Evolutionary conservation across 148 eudicot genomes (phyloP), one percentile per base, ranked within the genome.

Genomic region (Amaranthus cruentus): DNA sequence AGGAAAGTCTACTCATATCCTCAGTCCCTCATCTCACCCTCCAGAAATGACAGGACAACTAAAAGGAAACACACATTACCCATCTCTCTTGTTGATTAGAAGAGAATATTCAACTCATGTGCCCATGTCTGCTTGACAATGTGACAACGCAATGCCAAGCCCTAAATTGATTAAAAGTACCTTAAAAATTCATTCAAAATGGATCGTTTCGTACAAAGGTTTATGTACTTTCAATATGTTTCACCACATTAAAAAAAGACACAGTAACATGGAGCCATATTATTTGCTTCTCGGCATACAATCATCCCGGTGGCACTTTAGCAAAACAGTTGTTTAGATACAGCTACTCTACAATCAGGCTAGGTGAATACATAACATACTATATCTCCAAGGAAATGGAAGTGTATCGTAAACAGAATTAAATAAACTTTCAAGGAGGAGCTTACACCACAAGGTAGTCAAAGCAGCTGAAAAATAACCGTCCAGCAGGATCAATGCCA

Each of bases 391-490:
- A 5, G 52, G 43, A 64, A 72, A 11, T 11, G 43, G 38, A 15
- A 53, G 9, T 64, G 64, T 43, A 48, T 47, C 11, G 57, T 47
- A 7, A 42, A 47, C 51, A 52, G 44, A 53, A 65, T 21, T 52
- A 62, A 51, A 54, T 7, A 47, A 48, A 62, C 57, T 28, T 73
- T 38, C 12, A 67, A 77, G 75, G 76, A 70, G 66, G 64, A 78
- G 80, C 99, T 92, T 92, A 96, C 99, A 92, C 97, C 85, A 96
- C 79, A 64, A 96, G 85, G 86, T 92, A 92, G 82, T 89, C 94
- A 74, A 87, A 90, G 83, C 96, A 82, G 79, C 88, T 62, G 74
- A 81, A 87, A 80, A 80, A 96, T 48, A 84, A 73, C 70, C 92
- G 85, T 78, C 91, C 99, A 81, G 83, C 79, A 56, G 87, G 88